These are phyloP conservation scores for Penicillium desertorum DNA, from an alignment of 495 filamentous ascomycete genomes.

Conservation along the genomic window DNA sequence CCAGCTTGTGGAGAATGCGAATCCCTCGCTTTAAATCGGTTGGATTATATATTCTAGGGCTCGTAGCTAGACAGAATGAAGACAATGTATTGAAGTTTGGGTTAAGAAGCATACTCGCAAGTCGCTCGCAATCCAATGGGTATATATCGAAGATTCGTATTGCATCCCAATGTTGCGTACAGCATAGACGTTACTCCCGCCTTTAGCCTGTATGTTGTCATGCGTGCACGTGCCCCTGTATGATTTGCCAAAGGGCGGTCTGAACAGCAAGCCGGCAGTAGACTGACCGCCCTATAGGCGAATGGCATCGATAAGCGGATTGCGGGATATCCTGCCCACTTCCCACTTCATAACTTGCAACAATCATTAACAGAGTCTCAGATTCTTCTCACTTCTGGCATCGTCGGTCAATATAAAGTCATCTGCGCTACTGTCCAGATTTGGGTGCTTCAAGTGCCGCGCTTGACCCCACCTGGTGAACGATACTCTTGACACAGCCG, in stretches of 20 bases:
- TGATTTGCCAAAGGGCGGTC: slow-evolving; percentile 7
- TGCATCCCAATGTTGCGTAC: too few species aligned
- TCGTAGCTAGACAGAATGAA: background rate
- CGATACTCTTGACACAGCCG: slow-evolving; percentile 3
- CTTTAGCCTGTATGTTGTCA: too few species aligned
- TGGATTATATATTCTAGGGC: background rate
- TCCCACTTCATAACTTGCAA: background rate
- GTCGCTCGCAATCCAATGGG: too few species aligned
- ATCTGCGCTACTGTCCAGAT: slow-evolving; percentile 27
- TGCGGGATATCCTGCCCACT: slow-evolving; percentile 1
- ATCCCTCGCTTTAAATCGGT: slow-evolving; percentile 14
- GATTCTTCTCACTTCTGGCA: background rate
- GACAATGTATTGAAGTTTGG: too few species aligned
- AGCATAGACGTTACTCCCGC: too few species aligned
- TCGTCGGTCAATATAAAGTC: background rate
- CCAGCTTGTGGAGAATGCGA: slow-evolving; percentile 21
- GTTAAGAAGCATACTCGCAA: too few species aligned
- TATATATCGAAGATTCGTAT: too few species aligned
- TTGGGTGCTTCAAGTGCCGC: slow-evolving; percentile 30
- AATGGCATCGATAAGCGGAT: slow-evolving; percentile 9
- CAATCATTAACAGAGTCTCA: background rate
- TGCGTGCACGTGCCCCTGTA: background rate
- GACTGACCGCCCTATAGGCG: slow-evolving; percentile 10
- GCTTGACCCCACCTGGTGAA: slow-evolving; percentile 35
- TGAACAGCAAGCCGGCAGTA: background rate